Evolutionary conservation across 805 yeast genomes (phyloP).

Genomic region (Wickerhamomyces bovis): DNA sequence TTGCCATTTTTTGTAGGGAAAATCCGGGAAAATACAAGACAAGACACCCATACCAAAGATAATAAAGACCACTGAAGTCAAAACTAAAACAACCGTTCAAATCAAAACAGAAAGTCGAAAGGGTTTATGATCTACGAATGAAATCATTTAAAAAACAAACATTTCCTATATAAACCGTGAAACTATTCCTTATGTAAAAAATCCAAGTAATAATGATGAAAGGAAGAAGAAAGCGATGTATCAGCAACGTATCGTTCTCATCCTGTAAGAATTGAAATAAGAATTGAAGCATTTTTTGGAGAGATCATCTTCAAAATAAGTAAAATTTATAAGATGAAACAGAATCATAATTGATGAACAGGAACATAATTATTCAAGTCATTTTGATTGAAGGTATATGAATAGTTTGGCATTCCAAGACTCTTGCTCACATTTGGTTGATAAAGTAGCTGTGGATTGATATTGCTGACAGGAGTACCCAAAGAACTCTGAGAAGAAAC

Average conservation of each 20-base stretch:
- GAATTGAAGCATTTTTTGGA: not conserved
- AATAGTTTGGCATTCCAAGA: not conserved
- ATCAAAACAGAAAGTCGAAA: too few species aligned
- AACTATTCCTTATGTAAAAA: not conserved
- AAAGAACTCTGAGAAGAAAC: constrained; percentile 6
- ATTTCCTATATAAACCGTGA: too few species aligned
- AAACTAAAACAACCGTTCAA: too few species aligned
- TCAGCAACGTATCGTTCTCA: too few species aligned
- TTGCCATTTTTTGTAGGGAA: constrained; percentile 3
- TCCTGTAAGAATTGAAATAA: not conserved
- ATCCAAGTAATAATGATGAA: not conserved
- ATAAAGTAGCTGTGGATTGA: constrained; percentile 1
- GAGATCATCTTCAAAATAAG: too few species aligned
- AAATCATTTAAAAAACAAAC: too few species aligned
- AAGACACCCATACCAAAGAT: too few species aligned
- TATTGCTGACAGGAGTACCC: not conserved
- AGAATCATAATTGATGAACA: not conserved
- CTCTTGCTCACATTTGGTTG: not conserved
- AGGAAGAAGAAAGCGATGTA: too few species aligned
- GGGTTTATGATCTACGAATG: too few species aligned
- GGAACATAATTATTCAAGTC: constrained; percentile 2
- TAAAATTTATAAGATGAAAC: too few species aligned
- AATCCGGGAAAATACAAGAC: too few species aligned
- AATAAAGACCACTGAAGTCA: too few species aligned
- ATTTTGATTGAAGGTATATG: constrained; percentile 1